phyloP scores from a whole-genome alignment of 208 protist genomes.

The Leishmania arabica region DNA sequence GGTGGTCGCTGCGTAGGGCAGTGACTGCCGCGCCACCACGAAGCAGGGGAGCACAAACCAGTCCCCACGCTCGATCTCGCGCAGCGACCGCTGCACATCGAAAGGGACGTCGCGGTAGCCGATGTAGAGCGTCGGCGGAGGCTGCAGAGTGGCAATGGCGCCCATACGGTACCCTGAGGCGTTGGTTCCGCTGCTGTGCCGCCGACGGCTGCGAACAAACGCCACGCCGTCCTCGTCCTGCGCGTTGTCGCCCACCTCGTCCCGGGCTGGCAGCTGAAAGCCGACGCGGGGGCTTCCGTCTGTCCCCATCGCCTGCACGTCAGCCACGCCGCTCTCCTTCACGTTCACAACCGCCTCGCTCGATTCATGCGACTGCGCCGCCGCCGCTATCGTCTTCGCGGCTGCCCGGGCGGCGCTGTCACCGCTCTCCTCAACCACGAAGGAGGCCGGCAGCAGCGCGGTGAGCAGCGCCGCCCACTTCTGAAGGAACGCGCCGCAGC shows the following conservation, averaged over 20 bases:
- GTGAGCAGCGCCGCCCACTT: constrained; percentile 39
- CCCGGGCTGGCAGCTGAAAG: constrained; percentile 10
- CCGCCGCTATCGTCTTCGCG: neutral
- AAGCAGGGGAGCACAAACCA: constrained; percentile 83
- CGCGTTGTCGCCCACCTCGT: neutral
- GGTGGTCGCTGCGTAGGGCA: constrained; percentile 19
- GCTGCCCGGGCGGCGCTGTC: neutral
- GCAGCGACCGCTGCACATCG: constrained; percentile 48
- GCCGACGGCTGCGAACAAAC: constrained; percentile 1
- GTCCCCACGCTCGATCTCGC: constrained; percentile 32
- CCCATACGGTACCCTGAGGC: neutral
- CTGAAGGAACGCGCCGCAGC: constrained; percentile 26
- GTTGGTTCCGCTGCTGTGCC: constrained; percentile 7
- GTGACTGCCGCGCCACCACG: constrained; percentile 49
- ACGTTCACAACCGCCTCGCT: neutral
- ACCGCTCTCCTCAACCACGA: constrained; percentile 11
- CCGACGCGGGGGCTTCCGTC: constrained; percentile 4
- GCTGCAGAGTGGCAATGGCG: constrained; percentile 19
- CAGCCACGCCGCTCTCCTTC: neutral
- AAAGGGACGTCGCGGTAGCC: constrained; percentile 63
- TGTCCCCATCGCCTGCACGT: neutral
- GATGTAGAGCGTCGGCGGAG: constrained; percentile 60
- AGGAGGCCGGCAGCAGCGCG: constrained; percentile 26
- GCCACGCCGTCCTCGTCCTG: constrained; percentile 1
- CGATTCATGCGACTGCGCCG: neutral